phyloP scores from a whole-genome alignment of 164 flowering plant species.

The Protea cynaroides region DNA sequence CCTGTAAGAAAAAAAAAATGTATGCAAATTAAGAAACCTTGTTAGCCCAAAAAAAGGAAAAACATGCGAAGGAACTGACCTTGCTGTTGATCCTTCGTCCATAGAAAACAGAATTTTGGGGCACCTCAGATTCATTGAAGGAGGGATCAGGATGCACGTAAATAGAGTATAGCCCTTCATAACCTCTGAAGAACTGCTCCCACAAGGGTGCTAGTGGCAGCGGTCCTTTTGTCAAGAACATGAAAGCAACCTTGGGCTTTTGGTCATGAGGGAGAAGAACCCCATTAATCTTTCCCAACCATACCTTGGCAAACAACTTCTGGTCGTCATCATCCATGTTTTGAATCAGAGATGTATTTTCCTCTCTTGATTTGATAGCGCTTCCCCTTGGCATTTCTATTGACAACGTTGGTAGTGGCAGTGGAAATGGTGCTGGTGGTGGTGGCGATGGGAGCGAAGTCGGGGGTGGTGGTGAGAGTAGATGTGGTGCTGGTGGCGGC shows the following conservation, averaged over 20 bases:
- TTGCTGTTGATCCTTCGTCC: too few species aligned
- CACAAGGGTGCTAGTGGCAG: background rate
- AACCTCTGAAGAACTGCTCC: background rate
- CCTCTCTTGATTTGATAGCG: constrained; percentile 5
- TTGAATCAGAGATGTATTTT: background rate
- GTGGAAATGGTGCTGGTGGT: too few species aligned
- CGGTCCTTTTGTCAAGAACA: constrained; percentile 1
- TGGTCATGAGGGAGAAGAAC: background rate
- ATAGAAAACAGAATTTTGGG: too few species aligned
- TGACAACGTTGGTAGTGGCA: background rate
- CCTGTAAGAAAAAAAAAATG: too few species aligned
- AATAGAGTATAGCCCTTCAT: too few species aligned
- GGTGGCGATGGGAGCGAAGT: too few species aligned
- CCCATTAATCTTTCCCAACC: background rate
- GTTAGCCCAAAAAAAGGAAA: too few species aligned
- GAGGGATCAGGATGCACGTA: too few species aligned
- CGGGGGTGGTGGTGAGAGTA: background rate
- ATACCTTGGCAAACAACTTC: background rate
- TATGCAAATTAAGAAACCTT: too few species aligned
- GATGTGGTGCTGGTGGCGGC: too few species aligned
- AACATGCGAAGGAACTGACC: too few species aligned
- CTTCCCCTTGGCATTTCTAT: constrained; percentile 3
- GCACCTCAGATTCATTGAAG: too few species aligned
- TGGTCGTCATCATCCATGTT: background rate
- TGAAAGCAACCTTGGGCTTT: background rate